phyloP scores from a whole-genome alignment of 169 alveolate species.

The Plasmodium vinckei region DNA sequence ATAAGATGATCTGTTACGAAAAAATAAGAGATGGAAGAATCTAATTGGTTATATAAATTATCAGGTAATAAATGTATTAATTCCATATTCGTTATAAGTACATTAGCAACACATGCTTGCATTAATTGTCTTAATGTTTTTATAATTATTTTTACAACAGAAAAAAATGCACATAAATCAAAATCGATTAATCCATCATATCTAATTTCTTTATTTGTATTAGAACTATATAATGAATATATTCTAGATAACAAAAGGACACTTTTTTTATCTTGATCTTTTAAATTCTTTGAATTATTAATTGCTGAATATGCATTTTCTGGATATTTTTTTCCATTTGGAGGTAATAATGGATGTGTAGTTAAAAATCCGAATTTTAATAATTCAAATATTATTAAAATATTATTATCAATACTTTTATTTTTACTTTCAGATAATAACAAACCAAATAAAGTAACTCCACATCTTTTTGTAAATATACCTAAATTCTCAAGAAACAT shows the following conservation, averaged over 20 bases:
- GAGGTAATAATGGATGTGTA: slow-evolving; percentile 80
- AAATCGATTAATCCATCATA: slow-evolving; percentile 78
- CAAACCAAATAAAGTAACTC: slow-evolving; percentile 84
- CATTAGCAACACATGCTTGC: slow-evolving; percentile 81
- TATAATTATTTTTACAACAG: slow-evolving; percentile 80
- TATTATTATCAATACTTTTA: slow-evolving; percentile 76
- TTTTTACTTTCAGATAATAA: slow-evolving; percentile 78
- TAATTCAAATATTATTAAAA: slow-evolving; percentile 79
- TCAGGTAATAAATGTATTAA: slow-evolving; percentile 61
- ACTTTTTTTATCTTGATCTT: slow-evolving; percentile 68
- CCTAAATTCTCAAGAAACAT: slow-evolving; percentile 85
- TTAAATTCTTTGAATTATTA: slow-evolving; percentile 28
- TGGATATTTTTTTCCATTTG: slow-evolving; percentile 77
- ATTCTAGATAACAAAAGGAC: slow-evolving; percentile 79
- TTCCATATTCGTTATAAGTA: slow-evolving; percentile 69
- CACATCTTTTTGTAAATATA: slow-evolving; percentile 80
- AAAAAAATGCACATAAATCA: slow-evolving; percentile 79
- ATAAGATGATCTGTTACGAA: slow-evolving; percentile 66
- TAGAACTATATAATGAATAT: slow-evolving; percentile 75
- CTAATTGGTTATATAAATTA: slow-evolving; percentile 33
- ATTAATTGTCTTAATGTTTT: slow-evolving; percentile 80
- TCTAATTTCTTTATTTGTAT: slow-evolving; percentile 11
- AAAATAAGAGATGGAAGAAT: slow-evolving; percentile 52
- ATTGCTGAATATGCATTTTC: slow-evolving; percentile 75
- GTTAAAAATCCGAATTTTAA: slow-evolving; percentile 84